Percentiles rank a stretch among this genome's conserved stretches.
Conservation (phyloP, 2,329 filamentous ascomycete genomes). For the Thelonectria olida region DNA sequence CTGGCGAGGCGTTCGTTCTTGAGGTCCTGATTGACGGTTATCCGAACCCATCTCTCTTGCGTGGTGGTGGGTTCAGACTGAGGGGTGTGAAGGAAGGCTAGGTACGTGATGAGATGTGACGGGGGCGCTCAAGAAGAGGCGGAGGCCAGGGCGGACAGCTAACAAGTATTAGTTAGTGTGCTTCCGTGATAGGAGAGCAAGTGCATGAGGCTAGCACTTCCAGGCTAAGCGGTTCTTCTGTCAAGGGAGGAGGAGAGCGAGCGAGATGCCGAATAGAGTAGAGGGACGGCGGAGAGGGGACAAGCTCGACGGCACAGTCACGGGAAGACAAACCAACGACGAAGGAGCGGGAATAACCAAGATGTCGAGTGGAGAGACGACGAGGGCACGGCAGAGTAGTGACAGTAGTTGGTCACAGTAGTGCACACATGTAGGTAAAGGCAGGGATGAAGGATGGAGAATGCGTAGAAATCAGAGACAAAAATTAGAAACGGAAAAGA, state of each 20-base stretch:
- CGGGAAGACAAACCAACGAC: not conserved
- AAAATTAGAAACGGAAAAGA: not conserved
- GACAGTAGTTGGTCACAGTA: no score
- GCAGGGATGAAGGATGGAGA: not conserved
- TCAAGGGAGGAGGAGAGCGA: not conserved
- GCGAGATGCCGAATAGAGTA: not conserved
- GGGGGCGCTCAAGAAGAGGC: conserved; percentile 2
- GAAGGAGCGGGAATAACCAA: not conserved
- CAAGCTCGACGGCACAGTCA: not conserved
- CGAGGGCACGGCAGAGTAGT: not conserved
- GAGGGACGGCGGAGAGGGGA: not conserved
- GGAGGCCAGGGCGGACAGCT: not conserved
- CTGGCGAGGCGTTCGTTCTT: no score
- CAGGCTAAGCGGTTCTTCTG: conserved; percentile 4
- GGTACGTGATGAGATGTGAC: conserved; percentile 10
- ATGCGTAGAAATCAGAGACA: not conserved
- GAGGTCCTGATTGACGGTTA: no score
- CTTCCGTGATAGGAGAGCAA: not conserved
- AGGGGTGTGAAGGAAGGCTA: not conserved
- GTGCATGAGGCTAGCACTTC: conserved; percentile 17
- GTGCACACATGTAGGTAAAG: no score
- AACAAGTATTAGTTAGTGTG: not conserved
- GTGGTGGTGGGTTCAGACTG: no score
- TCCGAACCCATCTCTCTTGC: no score
- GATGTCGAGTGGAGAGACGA: not conserved